Base-by-base conservation (phyloP, 139 green algal genomes). In the Gonium pectorale region DNA sequence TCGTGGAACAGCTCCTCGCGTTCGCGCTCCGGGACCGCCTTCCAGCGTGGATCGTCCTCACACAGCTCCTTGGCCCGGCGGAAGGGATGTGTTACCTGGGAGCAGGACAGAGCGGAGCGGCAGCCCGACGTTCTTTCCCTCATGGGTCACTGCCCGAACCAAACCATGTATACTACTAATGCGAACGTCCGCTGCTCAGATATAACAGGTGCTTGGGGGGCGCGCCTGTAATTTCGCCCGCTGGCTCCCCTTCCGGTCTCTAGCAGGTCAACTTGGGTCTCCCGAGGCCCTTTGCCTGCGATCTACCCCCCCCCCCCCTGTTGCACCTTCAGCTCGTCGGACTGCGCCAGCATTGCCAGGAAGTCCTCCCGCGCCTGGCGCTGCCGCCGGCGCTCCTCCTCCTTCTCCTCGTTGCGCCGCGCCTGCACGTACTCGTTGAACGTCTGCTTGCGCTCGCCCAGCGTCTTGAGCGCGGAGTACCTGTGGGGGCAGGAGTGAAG, bases 361-460 rank as follows among this genome's bases (percentile, higher is more conserved):
- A 98, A 98, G 29, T 90, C 93, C 79, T 97, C 95, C 40, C 86
- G 87, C 44, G 81, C 79, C 74, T 86, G 68, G 88, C 95, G 94
- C 59, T 87, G 46, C 80, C 68, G 81, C 62, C 84, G 51, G 41
- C 94, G 80, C 49, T 93, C 88, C 83, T 97, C 95, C 78, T 98
- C 96, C 64, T 90, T 85, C 83, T 98, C 94, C 71, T 94, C 89
- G 78, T 95, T 96, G 49, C 86, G 66, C 24, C 81, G 75, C 35
- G 86, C 70, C 86, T 92, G 85, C 52, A 91, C 67, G 80, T 96
- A 99, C 91, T 99, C 97, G 77, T 98, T 96, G 94, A 99, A 99
- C 62, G 88, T 90, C 41, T 92, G 81, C 93, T 97, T 98, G 87
- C 95, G 97, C 89, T 99, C 97, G 0, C 94, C 93, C 79, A 98